phyloP scores from a whole-genome alignment of 345 rosid species.

The Cardamine occulta region DNA sequence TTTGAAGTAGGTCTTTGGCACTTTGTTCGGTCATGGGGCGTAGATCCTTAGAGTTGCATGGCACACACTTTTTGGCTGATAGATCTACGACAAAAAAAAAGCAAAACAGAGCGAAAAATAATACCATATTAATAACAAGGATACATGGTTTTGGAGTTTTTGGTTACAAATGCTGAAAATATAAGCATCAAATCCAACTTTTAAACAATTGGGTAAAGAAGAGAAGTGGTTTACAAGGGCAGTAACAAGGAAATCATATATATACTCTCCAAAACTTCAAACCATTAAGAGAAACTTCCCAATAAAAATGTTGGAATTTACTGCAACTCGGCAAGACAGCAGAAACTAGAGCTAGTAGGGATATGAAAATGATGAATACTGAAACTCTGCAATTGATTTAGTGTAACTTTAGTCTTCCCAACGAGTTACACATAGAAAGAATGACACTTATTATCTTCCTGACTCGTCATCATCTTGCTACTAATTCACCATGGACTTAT shows the following conservation, averaged over 20 bases:
- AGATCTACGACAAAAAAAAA: slow-evolving; percentile 58
- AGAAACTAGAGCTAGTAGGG: slow-evolving; percentile 10
- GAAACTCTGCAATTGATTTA: background rate
- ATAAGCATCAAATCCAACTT: slow-evolving; percentile 12
- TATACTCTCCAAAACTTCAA: no score
- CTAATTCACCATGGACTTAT: background rate
- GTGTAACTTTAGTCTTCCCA: slow-evolving; percentile 3
- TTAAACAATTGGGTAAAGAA: background rate
- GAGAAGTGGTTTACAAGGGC: background rate
- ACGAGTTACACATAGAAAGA: background rate
- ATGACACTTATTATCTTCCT: background rate
- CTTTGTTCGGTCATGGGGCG: slow-evolving; percentile 77
- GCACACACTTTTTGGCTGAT: slow-evolving; percentile 77
- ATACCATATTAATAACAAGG: slow-evolving; percentile 3
- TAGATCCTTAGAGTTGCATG: slow-evolving; percentile 84
- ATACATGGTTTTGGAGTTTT: slow-evolving; percentile 18
- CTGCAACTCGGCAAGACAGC: slow-evolving; percentile 3
- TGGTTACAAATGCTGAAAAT: background rate
- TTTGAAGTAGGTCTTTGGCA: slow-evolving; percentile 60
- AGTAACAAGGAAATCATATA: background rate
- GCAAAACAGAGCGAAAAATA: slow-evolving; percentile 6
- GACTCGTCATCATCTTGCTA: background rate
- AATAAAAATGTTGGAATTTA: background rate
- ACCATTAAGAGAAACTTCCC: background rate
- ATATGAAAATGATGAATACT: slow-evolving; percentile 12